A percentile compares a stretch with the other conserved stretches of the same genome.
These are phyloP conservation scores for Agaricus subrufescens DNA, from an alignment of 768 basidiomycete genomes.

Conservation along the genomic window DNA sequence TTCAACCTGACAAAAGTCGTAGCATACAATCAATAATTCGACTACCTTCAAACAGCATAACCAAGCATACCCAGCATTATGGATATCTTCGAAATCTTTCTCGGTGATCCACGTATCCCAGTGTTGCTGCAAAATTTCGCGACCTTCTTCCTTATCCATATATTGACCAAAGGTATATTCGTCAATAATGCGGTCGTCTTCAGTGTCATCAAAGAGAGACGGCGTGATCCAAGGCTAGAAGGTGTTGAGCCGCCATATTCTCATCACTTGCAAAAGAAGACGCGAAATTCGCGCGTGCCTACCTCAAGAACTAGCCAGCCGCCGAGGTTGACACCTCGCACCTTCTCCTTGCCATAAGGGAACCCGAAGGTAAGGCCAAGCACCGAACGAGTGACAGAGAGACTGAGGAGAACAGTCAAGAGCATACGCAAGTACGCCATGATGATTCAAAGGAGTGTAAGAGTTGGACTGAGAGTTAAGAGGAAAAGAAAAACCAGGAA, in stretches of 20 bases:
- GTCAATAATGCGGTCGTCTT: conserved; percentile 57
- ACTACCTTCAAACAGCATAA: background rate
- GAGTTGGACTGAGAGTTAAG: conserved; percentile 5
- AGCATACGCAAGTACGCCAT: conserved; percentile 6
- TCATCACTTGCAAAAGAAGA: background rate
- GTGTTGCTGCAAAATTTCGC: conserved; percentile 46
- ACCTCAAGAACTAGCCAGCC: conserved; percentile 48
- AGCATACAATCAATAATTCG: background rate
- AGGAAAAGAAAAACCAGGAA: background rate
- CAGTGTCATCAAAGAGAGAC: conserved; percentile 63
- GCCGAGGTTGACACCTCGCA: conserved; percentile 83
- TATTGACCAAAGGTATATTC: conserved; percentile 73
- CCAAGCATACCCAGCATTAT: conserved; percentile 59
- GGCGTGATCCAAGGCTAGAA: conserved; percentile 72
- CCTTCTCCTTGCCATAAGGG: conserved; percentile 63
- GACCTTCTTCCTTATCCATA: conserved; percentile 46
- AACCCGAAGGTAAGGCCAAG: conserved; percentile 45
- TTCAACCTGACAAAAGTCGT: conserved; percentile 47
- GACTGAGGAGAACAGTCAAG: conserved; percentile 11
- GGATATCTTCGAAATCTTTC: conserved; percentile 66
- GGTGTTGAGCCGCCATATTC: background rate
- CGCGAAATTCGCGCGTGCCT: conserved; percentile 12
- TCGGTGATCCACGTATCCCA: conserved; percentile 85
- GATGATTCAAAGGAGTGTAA: conserved; percentile 4
- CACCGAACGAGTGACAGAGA: conserved; percentile 17